These are phyloP conservation scores for Lodderomyces oxycetoniae DNA, from an alignment of 1,139 yeast genomes.

Conservation along the genomic window DNA sequence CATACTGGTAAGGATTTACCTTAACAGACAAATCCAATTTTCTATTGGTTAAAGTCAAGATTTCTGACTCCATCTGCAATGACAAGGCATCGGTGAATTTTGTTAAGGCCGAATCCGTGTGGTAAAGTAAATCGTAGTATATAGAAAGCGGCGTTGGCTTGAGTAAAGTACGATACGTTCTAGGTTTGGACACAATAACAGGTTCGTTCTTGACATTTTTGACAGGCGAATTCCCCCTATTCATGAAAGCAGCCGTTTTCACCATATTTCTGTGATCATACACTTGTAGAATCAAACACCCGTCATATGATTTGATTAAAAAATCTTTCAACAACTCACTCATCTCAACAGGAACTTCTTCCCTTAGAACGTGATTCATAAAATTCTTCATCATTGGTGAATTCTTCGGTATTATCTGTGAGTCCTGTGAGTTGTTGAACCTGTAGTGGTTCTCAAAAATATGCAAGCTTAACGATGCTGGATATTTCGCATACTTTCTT, in stretches of 20 bases:
- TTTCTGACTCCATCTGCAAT: constrained; percentile 77
- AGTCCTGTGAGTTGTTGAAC: constrained; percentile 64
- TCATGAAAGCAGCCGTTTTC: constrained; percentile 10
- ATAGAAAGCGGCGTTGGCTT: constrained; percentile 77
- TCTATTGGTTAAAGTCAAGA: constrained; percentile 70
- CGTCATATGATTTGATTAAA: constrained; percentile 78
- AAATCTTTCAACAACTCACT: constrained; percentile 87
- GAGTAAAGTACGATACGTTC: constrained; percentile 69
- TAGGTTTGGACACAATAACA: constrained; percentile 39
- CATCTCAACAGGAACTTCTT: constrained; percentile 83
- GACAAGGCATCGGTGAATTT: constrained; percentile 76
- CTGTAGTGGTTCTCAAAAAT: constrained; percentile 87
- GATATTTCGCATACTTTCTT: constrained; percentile 68
- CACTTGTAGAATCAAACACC: constrained; percentile 79
- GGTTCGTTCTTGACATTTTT: constrained; percentile 8
- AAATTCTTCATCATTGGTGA: constrained; percentile 80
- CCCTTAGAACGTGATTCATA: constrained; percentile 70
- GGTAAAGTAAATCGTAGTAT: constrained; percentile 80
- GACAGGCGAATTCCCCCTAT: constrained; percentile 10
- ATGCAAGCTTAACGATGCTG: constrained; percentile 83
- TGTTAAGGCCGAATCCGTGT: constrained; percentile 72
- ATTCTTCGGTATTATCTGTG: constrained; percentile 74
- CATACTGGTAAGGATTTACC: constrained; percentile 57
- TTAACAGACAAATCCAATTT: constrained; percentile 73
- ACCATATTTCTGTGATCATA: constrained; percentile 61